phyloP scores from a whole-genome alignment of 495 filamentous ascomycete genomes.

The Cercophora scortea region DNA sequence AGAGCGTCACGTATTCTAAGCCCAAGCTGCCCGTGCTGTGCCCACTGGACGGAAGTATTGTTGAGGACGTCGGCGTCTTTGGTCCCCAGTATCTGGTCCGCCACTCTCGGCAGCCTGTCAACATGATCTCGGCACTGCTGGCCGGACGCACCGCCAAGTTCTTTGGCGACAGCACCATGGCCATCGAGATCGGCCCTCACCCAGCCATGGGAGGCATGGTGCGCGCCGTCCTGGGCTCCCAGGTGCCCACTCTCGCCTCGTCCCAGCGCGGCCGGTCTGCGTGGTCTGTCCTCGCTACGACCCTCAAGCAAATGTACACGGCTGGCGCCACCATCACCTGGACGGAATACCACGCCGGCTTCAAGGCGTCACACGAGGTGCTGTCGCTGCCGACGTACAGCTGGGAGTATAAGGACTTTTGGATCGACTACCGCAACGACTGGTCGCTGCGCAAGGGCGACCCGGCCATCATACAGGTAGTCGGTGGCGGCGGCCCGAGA shows the following conservation, averaged over 20 bases:
- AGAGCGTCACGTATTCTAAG: slow-evolving; percentile 49
- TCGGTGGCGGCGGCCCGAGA: slow-evolving; percentile 16
- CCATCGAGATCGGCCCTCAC: slow-evolving; percentile 60
- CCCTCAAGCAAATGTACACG: slow-evolving; percentile 49
- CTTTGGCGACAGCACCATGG: slow-evolving; percentile 41
- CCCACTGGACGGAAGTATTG: slow-evolving; percentile 51
- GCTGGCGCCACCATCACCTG: slow-evolving; percentile 59
- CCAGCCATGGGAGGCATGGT: slow-evolving; percentile 59
- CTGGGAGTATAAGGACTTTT: slow-evolving; percentile 72
- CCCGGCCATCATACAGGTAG: slow-evolving; percentile 12
- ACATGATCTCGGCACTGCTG: slow-evolving; percentile 55
- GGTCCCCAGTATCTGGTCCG: slow-evolving; percentile 53
- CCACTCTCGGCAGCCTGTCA: slow-evolving; percentile 61
- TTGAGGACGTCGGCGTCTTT: slow-evolving; percentile 46
- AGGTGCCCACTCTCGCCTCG: slow-evolving; percentile 44
- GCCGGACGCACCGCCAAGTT: slow-evolving; percentile 36
- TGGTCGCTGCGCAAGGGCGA: slow-evolving; percentile 57
- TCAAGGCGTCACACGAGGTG: slow-evolving; percentile 45
- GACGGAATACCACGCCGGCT: slow-evolving; percentile 67
- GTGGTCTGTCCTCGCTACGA: slow-evolving; percentile 52
- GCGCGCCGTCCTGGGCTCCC: slow-evolving; percentile 45
- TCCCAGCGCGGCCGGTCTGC: slow-evolving; percentile 37
- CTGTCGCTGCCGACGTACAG: slow-evolving; percentile 60
- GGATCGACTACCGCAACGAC: slow-evolving; percentile 65
- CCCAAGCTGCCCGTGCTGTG: slow-evolving; percentile 58